A percentile compares a stretch with the other conserved stretches of the same genome.
phyloP scores from a whole-genome alignment of 169 alveolate species.

The Perkinsus marinus region DNA sequence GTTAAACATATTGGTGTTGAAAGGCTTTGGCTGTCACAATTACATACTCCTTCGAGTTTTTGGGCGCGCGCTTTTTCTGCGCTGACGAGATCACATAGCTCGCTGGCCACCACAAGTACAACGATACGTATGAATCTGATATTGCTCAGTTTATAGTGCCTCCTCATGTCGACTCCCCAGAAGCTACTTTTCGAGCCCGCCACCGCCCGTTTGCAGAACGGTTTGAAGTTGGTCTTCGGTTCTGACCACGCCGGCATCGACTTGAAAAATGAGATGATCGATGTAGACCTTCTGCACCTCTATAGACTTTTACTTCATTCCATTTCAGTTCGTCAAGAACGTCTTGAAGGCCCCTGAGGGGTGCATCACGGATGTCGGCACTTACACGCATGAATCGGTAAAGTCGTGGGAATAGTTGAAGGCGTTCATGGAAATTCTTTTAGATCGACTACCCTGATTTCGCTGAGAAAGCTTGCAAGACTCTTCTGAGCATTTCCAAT shows the following conservation, averaged over 20 bases:
- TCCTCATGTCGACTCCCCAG: not conserved
- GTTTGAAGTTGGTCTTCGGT: not conserved
- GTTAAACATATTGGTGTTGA: no score
- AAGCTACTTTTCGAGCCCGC: not conserved
- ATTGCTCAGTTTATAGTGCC: not conserved
- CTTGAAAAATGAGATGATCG: not conserved
- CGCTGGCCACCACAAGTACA: no score
- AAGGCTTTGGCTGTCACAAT: no score
- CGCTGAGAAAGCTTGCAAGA: not conserved
- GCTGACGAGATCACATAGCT: no score
- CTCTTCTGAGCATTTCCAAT: not conserved
- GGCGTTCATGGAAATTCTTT: no score
- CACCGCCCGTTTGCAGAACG: not conserved
- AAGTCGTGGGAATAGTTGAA: no score
- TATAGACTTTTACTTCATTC: not conserved
- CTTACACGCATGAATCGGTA: not conserved
- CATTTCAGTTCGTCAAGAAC: not conserved
- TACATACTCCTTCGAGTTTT: no score
- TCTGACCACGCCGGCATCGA: not conserved
- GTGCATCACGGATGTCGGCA: not conserved
- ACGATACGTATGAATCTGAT: no score
- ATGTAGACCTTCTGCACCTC: not conserved
- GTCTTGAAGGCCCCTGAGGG: not conserved
- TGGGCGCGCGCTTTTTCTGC: no score
- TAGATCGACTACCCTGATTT: not conserved